phyloP scores from a whole-genome alignment of 108 stramenopile species.

The Discostella stelligeroides region DNA sequence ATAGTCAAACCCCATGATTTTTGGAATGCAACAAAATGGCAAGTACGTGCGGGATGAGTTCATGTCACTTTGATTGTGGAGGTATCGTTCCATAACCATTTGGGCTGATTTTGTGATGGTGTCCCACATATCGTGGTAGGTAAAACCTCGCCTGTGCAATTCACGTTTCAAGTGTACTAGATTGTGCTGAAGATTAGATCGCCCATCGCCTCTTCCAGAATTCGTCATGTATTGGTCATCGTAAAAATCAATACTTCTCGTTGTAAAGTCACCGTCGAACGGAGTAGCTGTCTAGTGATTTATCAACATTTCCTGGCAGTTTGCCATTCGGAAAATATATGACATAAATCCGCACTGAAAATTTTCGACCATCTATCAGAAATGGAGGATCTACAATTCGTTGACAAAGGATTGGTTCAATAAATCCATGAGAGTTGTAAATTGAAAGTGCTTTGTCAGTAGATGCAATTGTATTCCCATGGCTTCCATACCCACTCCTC shows the following conservation, averaged over 20 bases:
- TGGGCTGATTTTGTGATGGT: slow-evolving; percentile 9
- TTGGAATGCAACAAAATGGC: slow-evolving; percentile 54
- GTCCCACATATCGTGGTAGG: slow-evolving; percentile 34
- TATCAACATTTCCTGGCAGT: slow-evolving; percentile 8
- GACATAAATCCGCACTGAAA: slow-evolving; percentile 77
- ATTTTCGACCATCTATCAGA: slow-evolving; percentile 55
- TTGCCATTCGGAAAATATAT: slow-evolving; percentile 52
- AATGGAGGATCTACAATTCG: slow-evolving; percentile 68
- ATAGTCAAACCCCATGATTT: slow-evolving; percentile 79
- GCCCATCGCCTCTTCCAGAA: slow-evolving; percentile 62
- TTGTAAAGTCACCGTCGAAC: slow-evolving; percentile 8
- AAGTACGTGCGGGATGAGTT: background rate
- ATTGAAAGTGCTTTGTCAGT: slow-evolving; percentile 26
- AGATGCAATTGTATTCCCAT: slow-evolving; percentile 68
- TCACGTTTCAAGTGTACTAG: slow-evolving; percentile 45
- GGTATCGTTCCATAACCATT: slow-evolving; percentile 33
- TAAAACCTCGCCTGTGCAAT: too few species aligned
- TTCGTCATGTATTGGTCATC: slow-evolving; percentile 74
- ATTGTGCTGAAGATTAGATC: slow-evolving; percentile 53
- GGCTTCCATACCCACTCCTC: slow-evolving; percentile 76
- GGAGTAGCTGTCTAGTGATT: slow-evolving; percentile 29
- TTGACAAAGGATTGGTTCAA: slow-evolving; percentile 58
- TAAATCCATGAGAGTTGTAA: background rate
- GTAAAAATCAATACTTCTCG: background rate
- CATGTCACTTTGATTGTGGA: slow-evolving; percentile 3